Evolutionary conservation across 179 eudicot species (phyloP).

Genomic region (Nepenthes alata): DNA sequence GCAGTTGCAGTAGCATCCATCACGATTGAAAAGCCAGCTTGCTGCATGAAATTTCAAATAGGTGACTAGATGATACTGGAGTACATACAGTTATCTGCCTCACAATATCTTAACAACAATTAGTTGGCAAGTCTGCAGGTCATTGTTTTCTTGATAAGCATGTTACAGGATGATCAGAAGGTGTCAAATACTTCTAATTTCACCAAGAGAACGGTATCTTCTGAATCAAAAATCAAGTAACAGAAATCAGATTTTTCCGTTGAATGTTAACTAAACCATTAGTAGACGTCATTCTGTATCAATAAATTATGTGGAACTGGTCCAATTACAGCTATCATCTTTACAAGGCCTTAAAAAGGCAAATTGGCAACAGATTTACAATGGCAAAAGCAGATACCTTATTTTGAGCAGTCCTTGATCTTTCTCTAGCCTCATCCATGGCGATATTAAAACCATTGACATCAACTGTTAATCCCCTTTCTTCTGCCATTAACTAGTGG

Average conservation of each 20-base stretch:
- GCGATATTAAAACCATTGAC: constrained; percentile 57
- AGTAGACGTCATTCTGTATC: no score
- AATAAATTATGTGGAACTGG: no score
- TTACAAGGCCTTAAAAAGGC: background rate
- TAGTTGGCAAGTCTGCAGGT: no score
- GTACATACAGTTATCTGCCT: no score
- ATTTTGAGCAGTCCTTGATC: constrained; percentile 72
- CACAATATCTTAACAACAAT: no score
- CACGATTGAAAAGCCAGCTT: constrained; percentile 58
- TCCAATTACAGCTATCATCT: background rate
- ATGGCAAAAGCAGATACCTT: constrained; percentile 35
- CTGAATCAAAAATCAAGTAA: background rate
- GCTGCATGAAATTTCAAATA: constrained; percentile 30
- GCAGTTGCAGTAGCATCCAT: constrained; percentile 98
- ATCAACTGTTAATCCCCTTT: constrained; percentile 75
- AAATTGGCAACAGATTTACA: background rate
- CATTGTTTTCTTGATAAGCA: no score
- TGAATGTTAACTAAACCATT: no score
- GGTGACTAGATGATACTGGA: no score
- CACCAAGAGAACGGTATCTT: background rate
- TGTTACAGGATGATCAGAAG: no score
- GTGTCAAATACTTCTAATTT: no score
- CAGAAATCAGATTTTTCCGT: no score
- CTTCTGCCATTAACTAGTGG: constrained; percentile 90
- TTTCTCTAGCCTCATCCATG: constrained; percentile 89